A percentile compares a stretch with the other conserved stretches of the same genome.
phyloP scores from a whole-genome alignment of 345 rosid genomes.

The Eucalyptus erythrocorys region DNA sequence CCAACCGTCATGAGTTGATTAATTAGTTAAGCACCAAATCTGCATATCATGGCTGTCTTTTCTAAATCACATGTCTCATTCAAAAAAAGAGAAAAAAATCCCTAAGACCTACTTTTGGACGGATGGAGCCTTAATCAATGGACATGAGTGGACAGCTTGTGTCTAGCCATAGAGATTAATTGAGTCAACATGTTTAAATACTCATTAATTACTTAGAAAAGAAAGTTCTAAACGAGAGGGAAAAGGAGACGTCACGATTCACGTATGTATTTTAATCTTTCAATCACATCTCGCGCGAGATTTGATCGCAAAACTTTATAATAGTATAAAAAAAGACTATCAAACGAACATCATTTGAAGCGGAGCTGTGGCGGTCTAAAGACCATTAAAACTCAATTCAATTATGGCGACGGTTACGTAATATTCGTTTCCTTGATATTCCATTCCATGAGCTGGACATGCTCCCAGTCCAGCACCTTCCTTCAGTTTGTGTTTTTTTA shows the following conservation, averaged over 20 bases:
- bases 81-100: neutral
- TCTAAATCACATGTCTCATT: neutral
- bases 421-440: neutral
- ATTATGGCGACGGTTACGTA: neutral
- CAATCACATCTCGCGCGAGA: neutral
- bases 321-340: neutral
- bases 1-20: neutral
- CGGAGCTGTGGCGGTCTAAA: neutral
- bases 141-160: neutral
- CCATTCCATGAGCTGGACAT: neutral
- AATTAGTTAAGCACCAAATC: neutral
- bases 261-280: neutral
- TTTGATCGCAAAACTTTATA: neutral
- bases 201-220: neutral
- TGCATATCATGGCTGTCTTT: fast-evolving
- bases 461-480: neutral
- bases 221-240: neutral
- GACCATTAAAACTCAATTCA: neutral
- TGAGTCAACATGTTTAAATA: neutral
- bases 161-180: neutral
- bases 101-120: neutral
- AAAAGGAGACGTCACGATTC: fast-evolving
- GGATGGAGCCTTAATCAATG: neutral
- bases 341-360: neutral
- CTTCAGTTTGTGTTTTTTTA: neutral